Evolutionary conservation across 2,329 filamentous ascomycete genomes (phyloP), one percentile per base, ranked within the genome.

Genomic region (Pestalotiopsis sp.): DNA sequence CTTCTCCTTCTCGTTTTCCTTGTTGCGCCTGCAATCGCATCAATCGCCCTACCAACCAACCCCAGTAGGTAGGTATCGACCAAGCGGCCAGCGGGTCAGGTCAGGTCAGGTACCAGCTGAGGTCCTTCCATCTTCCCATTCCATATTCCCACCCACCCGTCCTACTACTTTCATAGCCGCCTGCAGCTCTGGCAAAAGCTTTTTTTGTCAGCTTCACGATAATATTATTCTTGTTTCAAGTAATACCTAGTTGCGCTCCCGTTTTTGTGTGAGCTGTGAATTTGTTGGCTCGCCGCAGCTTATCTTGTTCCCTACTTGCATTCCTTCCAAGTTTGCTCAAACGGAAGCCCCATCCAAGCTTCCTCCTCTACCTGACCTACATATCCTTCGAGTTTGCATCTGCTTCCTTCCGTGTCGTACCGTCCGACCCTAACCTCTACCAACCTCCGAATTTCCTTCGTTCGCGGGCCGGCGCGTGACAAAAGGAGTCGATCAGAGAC

Each of bases 1-100:
- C 20, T 52, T 52, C 20, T 52, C 20, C 45, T 52, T n/a, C 14
- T 20, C 31, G 31, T n/a, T n/a, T 52, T 52, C 49, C 49, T 14
- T 27, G 7, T 38, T n/a, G 45, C 63, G 11, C 20, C 31, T 39
- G 27, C 25, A 25, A 25, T 25, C 59, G 27, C 25, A 36, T 38
- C 13, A 45, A 45, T 65, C 63, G 63, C 63, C 63, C 41, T 65
- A 65, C 63, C 63, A 65, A 65, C 63, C 14, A 17, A 52, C 20
- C 20, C 17, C 17, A n/a, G n/a, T 20, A 17, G 41, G n/a, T 45
- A 49, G 13, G 41, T 49, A 49, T 45, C 36, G 38, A 39, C 61
- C 39, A 23, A 64, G 61, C 59, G 25, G 59, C 25, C 59, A 62
- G 45, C 20, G 45, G 45, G 45, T 14, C 45, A 49, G 27, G 27